Percentiles rank a stretch among this genome's conserved stretches.
phyloP scores from a whole-genome alignment of 352 stramenopile genomes.

The Phytophthora uliginosa region DNA sequence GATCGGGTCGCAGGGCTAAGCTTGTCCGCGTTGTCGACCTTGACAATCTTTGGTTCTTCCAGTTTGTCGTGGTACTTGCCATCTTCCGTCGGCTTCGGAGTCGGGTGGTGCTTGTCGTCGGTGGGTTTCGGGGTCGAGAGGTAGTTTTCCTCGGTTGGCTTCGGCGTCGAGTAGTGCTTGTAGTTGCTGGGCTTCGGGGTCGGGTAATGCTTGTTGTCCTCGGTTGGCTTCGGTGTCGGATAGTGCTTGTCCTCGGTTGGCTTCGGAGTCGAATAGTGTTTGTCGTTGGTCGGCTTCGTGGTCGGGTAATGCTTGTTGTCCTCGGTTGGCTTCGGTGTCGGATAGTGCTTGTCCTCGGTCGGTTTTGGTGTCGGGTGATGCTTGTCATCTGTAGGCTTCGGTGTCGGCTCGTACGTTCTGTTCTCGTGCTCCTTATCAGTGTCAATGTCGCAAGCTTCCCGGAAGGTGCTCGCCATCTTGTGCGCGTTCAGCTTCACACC shows the following conservation, averaged over 20 bases:
- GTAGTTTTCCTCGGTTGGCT: constrained; percentile 4
- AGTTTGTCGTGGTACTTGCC: not conserved
- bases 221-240: not conserved
- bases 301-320: constrained; percentile 12
- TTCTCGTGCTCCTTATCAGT: constrained; percentile 11
- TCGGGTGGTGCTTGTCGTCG: constrained; percentile 5
- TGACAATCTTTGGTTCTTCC: constrained; percentile 18
- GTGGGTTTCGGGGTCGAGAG: constrained; percentile 3
- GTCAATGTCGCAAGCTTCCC: constrained; percentile 13
- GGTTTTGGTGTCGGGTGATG: constrained; percentile 15
- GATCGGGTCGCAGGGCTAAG: not conserved
- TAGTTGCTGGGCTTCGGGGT: constrained; percentile 5
- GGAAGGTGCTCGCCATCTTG: constrained; percentile 21
- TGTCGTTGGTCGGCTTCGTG: constrained; percentile 1
- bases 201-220: constrained; percentile 1
- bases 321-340: constrained; percentile 17
- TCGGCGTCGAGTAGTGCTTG: constrained; percentile 8
- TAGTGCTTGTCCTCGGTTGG: constrained; percentile 17
- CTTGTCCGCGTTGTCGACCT: constrained; percentile 4
- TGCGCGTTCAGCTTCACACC: constrained; percentile 34
- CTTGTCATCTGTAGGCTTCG: not conserved
- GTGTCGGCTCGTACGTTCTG: not conserved
- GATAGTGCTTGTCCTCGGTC: constrained; percentile 9
- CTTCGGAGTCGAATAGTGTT: constrained; percentile 17
- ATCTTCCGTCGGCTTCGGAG: constrained; percentile 6